Conservation (phyloP, 2,329 filamentous ascomycete genomes). For the Ciborinia camelliae region DNA sequence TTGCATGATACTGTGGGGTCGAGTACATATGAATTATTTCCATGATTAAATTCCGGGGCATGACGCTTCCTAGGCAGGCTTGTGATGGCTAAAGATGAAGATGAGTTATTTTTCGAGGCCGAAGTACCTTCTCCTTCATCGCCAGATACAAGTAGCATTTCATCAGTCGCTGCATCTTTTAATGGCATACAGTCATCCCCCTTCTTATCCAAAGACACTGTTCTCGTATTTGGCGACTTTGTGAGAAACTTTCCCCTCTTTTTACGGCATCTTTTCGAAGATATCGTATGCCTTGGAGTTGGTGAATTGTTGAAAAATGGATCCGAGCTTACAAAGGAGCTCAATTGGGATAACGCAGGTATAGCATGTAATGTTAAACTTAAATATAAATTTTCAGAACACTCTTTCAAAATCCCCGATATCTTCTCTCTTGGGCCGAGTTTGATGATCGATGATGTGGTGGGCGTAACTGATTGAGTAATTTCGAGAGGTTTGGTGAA, state of each 20-base stretch:
- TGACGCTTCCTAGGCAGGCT: not conserved
- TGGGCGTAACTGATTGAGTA: not conserved
- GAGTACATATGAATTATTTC: not conserved
- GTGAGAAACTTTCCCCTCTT: not conserved
- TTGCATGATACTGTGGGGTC: slow-evolving; percentile 13
- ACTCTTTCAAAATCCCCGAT: not conserved
- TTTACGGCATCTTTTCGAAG: not conserved
- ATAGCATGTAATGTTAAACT: not conserved
- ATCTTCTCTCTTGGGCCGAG: not conserved
- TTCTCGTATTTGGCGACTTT: too few species aligned
- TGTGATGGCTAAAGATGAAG: not conserved
- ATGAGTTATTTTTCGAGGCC: not conserved
- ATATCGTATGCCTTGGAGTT: not conserved
- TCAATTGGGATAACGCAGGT: slow-evolving; percentile 2
- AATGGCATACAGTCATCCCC: not conserved
- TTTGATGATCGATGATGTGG: not conserved
- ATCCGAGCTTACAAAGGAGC: not conserved
- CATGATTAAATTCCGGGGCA: not conserved
- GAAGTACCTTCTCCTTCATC: not conserved
- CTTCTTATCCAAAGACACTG: not conserved
- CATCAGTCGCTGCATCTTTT: not conserved
- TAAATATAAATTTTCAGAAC: not conserved
- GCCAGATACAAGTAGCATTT: not conserved
- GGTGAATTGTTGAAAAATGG: not conserved
- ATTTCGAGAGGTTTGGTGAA: not conserved